Evolutionary conservation across 257 asterid genomes (phyloP), one percentile per base, ranked within the genome.

Genomic region (Echium plantagineum): DNA sequence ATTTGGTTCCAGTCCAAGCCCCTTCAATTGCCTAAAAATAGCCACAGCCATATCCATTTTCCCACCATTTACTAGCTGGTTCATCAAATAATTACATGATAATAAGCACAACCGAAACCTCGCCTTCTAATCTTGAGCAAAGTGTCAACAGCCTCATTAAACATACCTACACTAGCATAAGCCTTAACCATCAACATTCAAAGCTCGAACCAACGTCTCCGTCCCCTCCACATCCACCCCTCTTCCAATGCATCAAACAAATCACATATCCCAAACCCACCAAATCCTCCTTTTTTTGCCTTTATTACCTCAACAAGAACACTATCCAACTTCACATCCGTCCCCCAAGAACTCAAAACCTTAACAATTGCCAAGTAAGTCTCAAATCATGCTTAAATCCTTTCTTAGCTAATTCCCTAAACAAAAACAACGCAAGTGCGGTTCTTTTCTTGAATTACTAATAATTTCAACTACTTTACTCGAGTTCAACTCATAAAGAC

Each of bases 1-100:
- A 73, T 90, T 82, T 0, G 95, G 94, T 48, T 52, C 74, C 61
- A 80, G 66, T 21, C 81, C 94, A 60, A 80, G 72, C 65, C 63
- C 56, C 73, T 64, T 71, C 60, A 87, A 64, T 70, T 78, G 85
- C 76, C 75, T 78, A 69, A 75, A 85, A 58, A 85, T 24, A 51
- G 78, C 78, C 67, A 85, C 58, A 3, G 81, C 80, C 59, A 52
- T 57, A 54, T 85, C 98, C 52, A 71, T 21, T 60, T 77, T 73
- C 60, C 85, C 85, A 69, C 63, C 65, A 47, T 65, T 72, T 64
- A 83, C 82, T 78, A 90, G 71, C 72, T 75, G 66, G 67, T 85
- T 78, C 74, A 87, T 69, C 77, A 87, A 65, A 65, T 72, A 85
- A 58, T 90, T 87, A 68, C 85, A 90, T 0, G 91, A 76, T 64